Evolutionary conservation across 306 rosid genomes (phyloP), one percentile per base, ranked within the genome.

Genomic region (Abrus pulchellus): DNA sequence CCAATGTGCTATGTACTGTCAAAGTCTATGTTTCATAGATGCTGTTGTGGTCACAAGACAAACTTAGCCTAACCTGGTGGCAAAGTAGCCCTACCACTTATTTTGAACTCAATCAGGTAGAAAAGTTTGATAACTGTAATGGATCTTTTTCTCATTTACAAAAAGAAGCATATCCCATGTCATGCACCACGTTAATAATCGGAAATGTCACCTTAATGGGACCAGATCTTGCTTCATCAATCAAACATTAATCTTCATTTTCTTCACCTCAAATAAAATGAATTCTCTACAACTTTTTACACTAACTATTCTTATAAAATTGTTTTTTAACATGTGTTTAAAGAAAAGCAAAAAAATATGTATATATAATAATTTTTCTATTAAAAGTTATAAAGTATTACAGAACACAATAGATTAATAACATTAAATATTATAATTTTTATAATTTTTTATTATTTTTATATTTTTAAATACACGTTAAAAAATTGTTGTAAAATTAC

Each of bases 41-140:
- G 33, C 6, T 1, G 20, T 33, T 78, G 63, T 66, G 74, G 77
- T 72, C 67, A 68, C 55, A 38, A 41, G 76, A 75, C 77, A 83
- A 79, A 47, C 9, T 27, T 73, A 76, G 78, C 85, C 77, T 80
- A 71, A 28, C 40, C 57, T 32, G 80, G 44, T 45, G 61, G 63
- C 87, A 71, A 71, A 70, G 10, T 57, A 76, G 65, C 81, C 52
- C n/a, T 32, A 60, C 85, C 87, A 80, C 83, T 66, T 83, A 85
- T 62, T 68, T 76, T 81, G 68, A 66, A 68, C 50, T 8, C 27
- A 75, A 43, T 34, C 63, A 52, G 13, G 68, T 30, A 41, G 44
- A 60, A 4, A 71, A 67, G 32, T 61, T 52, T 44, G 72, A 61
- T 53, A 3, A 64, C 20, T 20, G 36, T 2, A 54, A 59, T 14